Conservation (phyloP, 495 filamentous ascomycete genomes). For the Xylona heveae region DNA sequence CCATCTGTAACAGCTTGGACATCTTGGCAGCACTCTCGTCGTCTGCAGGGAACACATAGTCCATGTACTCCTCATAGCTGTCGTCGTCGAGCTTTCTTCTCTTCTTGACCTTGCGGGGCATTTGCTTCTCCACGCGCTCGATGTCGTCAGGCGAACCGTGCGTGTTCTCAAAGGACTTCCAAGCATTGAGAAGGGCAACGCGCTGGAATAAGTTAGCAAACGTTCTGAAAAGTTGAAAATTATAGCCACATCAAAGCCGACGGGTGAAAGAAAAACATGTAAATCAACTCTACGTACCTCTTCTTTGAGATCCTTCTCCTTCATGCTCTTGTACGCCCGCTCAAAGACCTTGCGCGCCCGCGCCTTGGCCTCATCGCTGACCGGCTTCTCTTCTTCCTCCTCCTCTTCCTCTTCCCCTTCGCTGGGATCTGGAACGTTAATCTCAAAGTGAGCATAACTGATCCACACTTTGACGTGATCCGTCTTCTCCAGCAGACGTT, state of each 20-base stretch:
- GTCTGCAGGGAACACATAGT: conserved; percentile 94
- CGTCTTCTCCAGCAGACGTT: conserved; percentile 78
- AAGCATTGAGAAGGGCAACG: conserved; percentile 71
- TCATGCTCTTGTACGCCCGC: conserved; percentile 71
- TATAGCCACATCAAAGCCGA: too few relatives aligned
- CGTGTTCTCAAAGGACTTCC: conserved; percentile 74
- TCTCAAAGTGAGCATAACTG: conserved; percentile 88
- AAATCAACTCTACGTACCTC: conserved; percentile 30
- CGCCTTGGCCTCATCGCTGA: conserved; percentile 65
- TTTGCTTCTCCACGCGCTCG: conserved; percentile 72
- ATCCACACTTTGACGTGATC: conserved; percentile 99
- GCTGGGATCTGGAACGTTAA: conserved; percentile 58
- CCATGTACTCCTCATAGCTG: conserved; percentile 90
- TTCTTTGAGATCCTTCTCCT: conserved; percentile 81
- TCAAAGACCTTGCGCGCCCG: conserved; percentile 70
- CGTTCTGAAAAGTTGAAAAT: neutral
- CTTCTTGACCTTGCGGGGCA: conserved; percentile 89
- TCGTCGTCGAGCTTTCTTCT: conserved; percentile 86
- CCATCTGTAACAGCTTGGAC: conserved; percentile 63
- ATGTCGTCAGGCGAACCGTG: conserved; percentile 61
- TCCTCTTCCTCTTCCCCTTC: conserved; percentile 34
- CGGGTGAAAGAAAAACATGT: neutral
- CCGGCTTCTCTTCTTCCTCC: conserved; percentile 36
- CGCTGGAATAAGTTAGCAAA: conserved; percentile 27
- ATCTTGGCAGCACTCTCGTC: conserved; percentile 72